Percentiles rank a stretch among this genome's conserved stretches.
Evolutionary conservation across 2,329 filamentous ascomycete species (phyloP).

Genomic region (Aphanocladium album): DNA sequence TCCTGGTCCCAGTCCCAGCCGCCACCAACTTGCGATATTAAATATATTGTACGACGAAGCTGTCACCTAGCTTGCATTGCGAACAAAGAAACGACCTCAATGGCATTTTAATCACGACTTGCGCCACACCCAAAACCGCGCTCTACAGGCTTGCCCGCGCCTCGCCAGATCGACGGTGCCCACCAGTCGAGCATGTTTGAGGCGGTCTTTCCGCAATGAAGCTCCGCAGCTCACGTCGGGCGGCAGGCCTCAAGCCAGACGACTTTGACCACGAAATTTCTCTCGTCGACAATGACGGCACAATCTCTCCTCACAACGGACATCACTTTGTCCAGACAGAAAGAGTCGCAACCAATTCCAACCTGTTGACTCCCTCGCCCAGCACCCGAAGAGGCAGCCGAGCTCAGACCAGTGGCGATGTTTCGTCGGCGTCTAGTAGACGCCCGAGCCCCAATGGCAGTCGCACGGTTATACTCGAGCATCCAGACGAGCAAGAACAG

Average conservation of each 20-base stretch:
- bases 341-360: conserved; percentile 12
- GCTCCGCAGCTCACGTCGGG: conserved; percentile 50
- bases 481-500: conserved; percentile 1
- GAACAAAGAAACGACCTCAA: not conserved
- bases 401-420: conserved; percentile 1
- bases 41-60: not conserved
- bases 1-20: not conserved
- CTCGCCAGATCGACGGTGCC: not conserved
- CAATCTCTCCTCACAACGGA: conserved; percentile 7
- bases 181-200: not conserved
- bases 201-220: conserved; percentile 17
- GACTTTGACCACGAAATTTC: conserved; percentile 68
- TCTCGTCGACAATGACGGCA: conserved; percentile 54
- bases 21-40: not conserved
- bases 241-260: conserved; percentile 48
- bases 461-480: conserved; percentile 7
- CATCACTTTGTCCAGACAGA: conserved; percentile 9
- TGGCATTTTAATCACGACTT: not conserved
- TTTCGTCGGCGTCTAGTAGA: not conserved
- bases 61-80: not conserved
- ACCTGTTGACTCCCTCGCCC: conserved; percentile 11
- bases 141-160: not conserved
- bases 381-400: conserved; percentile 7
- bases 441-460: conserved; percentile 3
- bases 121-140: not conserved